A percentile compares a stretch with the other conserved stretches of the same genome.
These are phyloP conservation scores for Suhomyces tanzawaensis DNA, from an alignment of 805 yeast genomes.

Conservation along the genomic window DNA sequence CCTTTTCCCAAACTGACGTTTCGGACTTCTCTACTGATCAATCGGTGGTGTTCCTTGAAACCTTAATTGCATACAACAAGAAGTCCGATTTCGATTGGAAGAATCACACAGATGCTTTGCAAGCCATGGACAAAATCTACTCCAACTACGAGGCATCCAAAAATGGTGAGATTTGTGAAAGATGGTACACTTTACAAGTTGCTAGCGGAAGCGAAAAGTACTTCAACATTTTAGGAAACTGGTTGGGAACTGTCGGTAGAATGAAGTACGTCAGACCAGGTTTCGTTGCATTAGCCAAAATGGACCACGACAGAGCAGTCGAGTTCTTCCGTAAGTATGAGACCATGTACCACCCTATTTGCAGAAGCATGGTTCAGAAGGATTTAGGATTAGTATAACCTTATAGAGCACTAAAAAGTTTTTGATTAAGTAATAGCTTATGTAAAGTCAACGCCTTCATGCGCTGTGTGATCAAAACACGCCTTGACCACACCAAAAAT, in stretches of 20 bases:
- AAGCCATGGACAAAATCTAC: slow-evolving; percentile 35
- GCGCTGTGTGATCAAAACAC: slow-evolving; percentile 1
- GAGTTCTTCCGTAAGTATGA: slow-evolving; percentile 20
- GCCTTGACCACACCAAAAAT: background rate
- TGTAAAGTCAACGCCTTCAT: background rate
- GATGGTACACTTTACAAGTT: slow-evolving; percentile 71
- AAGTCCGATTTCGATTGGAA: slow-evolving; percentile 37
- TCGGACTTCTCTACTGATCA: slow-evolving; percentile 68
- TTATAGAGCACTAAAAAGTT: no score
- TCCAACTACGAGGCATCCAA: slow-evolving; percentile 46
- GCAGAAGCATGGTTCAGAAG: slow-evolving; percentile 65
- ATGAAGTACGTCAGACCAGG: slow-evolving; percentile 39
- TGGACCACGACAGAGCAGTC: slow-evolving; percentile 28
- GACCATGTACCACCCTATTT: slow-evolving; percentile 32
- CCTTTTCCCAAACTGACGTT: slow-evolving; percentile 52
- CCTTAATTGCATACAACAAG: slow-evolving; percentile 52
- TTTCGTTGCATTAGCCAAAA: slow-evolving; percentile 20
- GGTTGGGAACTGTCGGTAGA: slow-evolving; percentile 37
- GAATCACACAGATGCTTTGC: slow-evolving; percentile 30
- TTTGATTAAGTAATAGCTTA: background rate
- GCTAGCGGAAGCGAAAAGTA: slow-evolving; percentile 46
- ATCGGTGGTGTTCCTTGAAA: slow-evolving; percentile 73
- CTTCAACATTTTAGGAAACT: slow-evolving; percentile 57
- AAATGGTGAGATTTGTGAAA: slow-evolving; percentile 79
- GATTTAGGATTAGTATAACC: slow-evolving; percentile 53